Base-by-base conservation (phyloP, 176 grass and related monocot genomes). In the Areca catechu region DNA sequence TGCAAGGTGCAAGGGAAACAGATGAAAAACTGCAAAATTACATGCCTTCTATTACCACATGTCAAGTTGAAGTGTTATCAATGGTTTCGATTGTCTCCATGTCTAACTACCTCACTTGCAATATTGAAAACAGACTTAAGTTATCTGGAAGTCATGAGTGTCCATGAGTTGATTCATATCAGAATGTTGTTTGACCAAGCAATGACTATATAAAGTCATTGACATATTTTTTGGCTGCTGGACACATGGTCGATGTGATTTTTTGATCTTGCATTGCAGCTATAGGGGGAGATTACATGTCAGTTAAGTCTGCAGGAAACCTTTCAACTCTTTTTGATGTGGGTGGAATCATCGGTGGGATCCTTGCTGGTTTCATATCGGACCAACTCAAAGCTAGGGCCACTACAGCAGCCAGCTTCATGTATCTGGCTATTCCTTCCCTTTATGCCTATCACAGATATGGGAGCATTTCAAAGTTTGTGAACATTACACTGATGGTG, bases 321-420 rank as follows among this genome's bases (percentile, higher is more conserved):
- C 49, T 89, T 24, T 84, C 86, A 24, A 76, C 49, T 68, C 57
- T 89, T 50, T 89, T 89, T 51, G 86, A 89, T 48, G 74, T 84
- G 3, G 81, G 86, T 25, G 86, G 86, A 53, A 89, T 89, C 43
- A 20, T 78, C 18, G 86, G 86, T 62, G 86, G 86, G 60, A 71
- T 89, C 76, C 81, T 89, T 0, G 81, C 86, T 15, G 77, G 81
- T 0, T 81, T 71, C 66, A 78, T 89, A 49, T 81, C 86, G 48
- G 86, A 89, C 19, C 77, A 89, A 56, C 74, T 89, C 50, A 66
- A 84, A 75, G 80, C 86, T 27, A 81, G 74, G 50, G 86, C 81
- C 27, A 84, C 74, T 52, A 84, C 86, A 48, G 86, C 81, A 17
- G 74, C 86, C 21, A 6, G 65, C 49, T 89, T 89, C 74, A 75